Base-by-base conservation (phyloP, 2,329 filamentous ascomycete genomes). In the Colletotrichum sublineola region DNA sequence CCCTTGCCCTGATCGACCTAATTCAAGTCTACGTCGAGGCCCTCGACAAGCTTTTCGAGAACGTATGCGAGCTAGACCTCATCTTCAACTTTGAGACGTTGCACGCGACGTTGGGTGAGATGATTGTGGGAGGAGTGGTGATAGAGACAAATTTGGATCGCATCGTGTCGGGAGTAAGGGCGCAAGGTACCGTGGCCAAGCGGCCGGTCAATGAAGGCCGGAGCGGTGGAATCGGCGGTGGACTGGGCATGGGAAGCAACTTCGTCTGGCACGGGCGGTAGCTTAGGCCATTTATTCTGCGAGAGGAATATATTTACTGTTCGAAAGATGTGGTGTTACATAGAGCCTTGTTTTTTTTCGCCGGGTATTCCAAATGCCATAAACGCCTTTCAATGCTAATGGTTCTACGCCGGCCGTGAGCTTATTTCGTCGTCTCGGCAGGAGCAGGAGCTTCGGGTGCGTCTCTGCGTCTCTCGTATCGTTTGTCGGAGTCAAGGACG, bases 31-130 rank as follows among this genome's bases (percentile, higher is more conserved):
- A 98, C 78, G 96, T 99, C 75, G 96, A 99, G 83, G 92, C 96
- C 0, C 89, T 99, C 46, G 96, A 99, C 82, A 91, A 94, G 75
- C 87, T 99, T 52, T 99, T 99, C 80, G 96, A 98, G 84, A 98
- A 99, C 81, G 96, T 99, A 12, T 99, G 96, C 87, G 96, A 99
- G 85, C 87, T 99, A 68, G 95, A 99, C 82, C 88, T 99, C 77
- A 99, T 99, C 81, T 99, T 99, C 86, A 98, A 98, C 81, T 99
- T 97, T 78, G 96, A 99, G 87, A 97, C 95, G 20, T 87, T 99
- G 78, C 96, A 99, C 85, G 93, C 96, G 11, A 91, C 95, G 20
- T 85, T 98, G 12, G 92, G 91, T 70, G 96, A 98, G 86, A 97
- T 98, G 94, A 93, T 98, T 68, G 94, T 97, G 20, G 96, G 96